Base-by-base conservation (phyloP, 768 basidiomycete genomes). In the Gymnopilus junonius region DNA sequence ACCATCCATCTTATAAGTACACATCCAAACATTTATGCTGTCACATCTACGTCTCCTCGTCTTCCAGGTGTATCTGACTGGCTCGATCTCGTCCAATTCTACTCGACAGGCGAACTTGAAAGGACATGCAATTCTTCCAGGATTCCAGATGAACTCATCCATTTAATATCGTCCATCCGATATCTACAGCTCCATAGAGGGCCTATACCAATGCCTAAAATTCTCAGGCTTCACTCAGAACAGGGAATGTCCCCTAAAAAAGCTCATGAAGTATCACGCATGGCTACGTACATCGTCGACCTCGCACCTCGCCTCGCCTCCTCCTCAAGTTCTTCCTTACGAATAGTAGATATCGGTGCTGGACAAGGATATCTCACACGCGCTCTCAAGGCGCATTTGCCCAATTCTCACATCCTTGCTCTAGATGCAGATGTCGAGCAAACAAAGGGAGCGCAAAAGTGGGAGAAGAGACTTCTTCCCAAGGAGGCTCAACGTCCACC, bases 161-260 rank as follows among this genome's bases (percentile, higher is more conserved):
- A 70, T 5, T 51, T 74, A 23, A 40, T 63, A 39, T 60, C 70
- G n/a, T 56, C 65, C 32, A 67, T 75, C 39, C 70, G 68, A 15
- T 23, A n/a, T 20, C 50, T 68, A 7, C 71, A 75, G 58, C 64
- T 75, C 12, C 68, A 67, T 12, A 72, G 76, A 15, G 25, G 31
- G 1, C 70, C 77, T 2, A 62, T 77, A 31, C 7, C 48, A 40
- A 60, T 75, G 25, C 50, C 37, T 35, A 34, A 58, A 20, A 27
- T 42, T 32, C 59, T 56, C 17, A 55, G 59, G 2, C 50, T 68
- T 10, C 43, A 62, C 11, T 65, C 70, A 8, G 21, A 65, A 4
- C 69, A 73, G 46, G 88, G 90, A 15, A 88, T 91, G 84, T 90
- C 89, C 4, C 90, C 90, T 5, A 93, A 93, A 72, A 93, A 93